A percentile compares a stretch with the other conserved stretches of the same genome.
Evolutionary conservation across 768 basidiomycete genomes (phyloP).

Genomic region (Chalciporus piperatus): DNA sequence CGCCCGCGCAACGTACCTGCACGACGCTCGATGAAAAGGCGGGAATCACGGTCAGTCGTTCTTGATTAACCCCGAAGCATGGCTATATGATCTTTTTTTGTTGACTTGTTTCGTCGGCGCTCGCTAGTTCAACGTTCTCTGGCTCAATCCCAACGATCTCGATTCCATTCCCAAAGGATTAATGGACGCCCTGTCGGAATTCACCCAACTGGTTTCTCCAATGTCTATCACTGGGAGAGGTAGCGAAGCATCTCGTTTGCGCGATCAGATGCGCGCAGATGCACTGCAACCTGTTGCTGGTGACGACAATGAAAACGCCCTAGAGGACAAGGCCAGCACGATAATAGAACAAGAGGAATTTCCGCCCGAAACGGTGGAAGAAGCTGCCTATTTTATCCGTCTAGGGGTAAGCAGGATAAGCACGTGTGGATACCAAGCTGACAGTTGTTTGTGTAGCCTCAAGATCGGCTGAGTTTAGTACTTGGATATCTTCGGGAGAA

Average conservation of each 20-base stretch:
- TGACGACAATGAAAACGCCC: conserved; percentile 36
- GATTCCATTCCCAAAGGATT: conserved; percentile 68
- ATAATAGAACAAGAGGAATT: conserved; percentile 36
- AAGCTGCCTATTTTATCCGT: conserved; percentile 64
- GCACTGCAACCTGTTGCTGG: conserved; percentile 51
- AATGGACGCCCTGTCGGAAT: conserved; percentile 50
- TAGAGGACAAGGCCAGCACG: conserved; percentile 20
- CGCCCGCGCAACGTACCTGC: conserved; percentile 74
- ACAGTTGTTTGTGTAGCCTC: conserved; percentile 47
- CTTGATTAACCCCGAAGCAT: neutral
- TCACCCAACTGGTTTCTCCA: conserved; percentile 29
- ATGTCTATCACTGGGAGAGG: conserved; percentile 4
- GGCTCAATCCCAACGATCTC: conserved; percentile 65
- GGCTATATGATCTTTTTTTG: neutral
- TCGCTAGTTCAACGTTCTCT: conserved; percentile 75
- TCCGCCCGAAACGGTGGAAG: conserved; percentile 57
- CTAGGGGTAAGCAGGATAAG: conserved; percentile 47
- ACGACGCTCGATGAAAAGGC: conserved; percentile 69
- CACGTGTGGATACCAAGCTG: conserved; percentile 11
- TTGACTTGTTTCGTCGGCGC: conserved; percentile 6
- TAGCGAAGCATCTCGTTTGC: conserved; percentile 47
- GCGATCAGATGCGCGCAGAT: conserved; percentile 72
- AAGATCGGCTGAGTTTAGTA: conserved; percentile 64
- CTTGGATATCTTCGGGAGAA: conserved; percentile 70
- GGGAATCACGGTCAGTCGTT: conserved; percentile 46